Conservation (phyloP, 1,284 basidiomycete genomes). For the Puccinia coronata region DNA sequence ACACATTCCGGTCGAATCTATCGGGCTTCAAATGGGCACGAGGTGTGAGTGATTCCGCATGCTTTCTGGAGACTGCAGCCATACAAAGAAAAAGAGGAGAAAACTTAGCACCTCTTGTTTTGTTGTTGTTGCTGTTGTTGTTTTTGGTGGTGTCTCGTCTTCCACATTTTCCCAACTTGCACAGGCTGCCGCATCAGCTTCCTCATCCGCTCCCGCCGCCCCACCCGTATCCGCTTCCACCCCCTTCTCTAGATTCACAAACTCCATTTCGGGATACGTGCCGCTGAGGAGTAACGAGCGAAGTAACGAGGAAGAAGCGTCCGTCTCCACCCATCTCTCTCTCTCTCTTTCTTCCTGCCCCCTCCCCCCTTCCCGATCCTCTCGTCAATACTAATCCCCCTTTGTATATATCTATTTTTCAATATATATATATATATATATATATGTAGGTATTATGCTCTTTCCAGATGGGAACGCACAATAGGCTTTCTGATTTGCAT, state of each 20-base stretch:
- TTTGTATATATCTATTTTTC: too few species aligned
- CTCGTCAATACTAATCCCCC: too few species aligned
- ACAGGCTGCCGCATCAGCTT: not conserved
- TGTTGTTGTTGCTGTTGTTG: too few species aligned
- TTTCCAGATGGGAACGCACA: conserved; percentile 89
- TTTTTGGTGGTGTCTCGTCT: too few species aligned
- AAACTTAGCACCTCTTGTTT: too few species aligned
- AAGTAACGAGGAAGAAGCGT: conserved; percentile 94
- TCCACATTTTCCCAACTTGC: not conserved
- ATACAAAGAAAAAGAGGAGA: too few species aligned
- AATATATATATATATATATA: too few species aligned
- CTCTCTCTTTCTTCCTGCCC: not conserved
- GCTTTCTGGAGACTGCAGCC: too few species aligned
- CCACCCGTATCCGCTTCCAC: conserved; percentile 63
- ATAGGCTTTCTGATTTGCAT: conserved; percentile 91
- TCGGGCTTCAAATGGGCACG: conserved; percentile 39
- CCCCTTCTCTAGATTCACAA: conserved; percentile 58
- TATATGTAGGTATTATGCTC: conserved; percentile 65
- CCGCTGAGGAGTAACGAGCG: conserved; percentile 79
- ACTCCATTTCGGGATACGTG: conserved; percentile 70
- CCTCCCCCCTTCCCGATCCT: not conserved
- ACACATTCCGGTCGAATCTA: conserved; percentile 6
- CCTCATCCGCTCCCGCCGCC: not conserved
- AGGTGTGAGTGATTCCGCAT: conserved; percentile 15
- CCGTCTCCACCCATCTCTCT: conserved; percentile 59